Percentiles rank a stretch among this genome's conserved stretches.
Conservation (phyloP, 139 green algal species). For the Picochlorum sp. region DNA sequence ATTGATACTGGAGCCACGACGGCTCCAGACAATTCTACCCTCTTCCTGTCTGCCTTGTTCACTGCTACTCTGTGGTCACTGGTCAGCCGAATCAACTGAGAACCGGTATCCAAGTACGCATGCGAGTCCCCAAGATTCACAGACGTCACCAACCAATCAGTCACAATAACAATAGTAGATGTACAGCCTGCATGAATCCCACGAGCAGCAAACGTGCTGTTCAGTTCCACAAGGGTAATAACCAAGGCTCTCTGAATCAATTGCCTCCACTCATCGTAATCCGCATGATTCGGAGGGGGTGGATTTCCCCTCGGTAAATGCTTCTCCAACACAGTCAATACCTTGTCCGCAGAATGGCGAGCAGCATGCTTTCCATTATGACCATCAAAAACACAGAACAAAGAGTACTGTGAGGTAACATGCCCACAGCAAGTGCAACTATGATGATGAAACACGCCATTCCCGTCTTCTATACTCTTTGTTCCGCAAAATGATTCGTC, state of each 20-base stretch:
- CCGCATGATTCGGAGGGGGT: neutral
- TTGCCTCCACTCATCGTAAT: conserved; percentile 13
- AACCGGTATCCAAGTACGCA: conserved; percentile 63
- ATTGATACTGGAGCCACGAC: conserved; percentile 35
- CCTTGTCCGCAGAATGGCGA: conserved; percentile 9
- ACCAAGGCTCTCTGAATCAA: conserved; percentile 36
- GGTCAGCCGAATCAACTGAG: conserved; percentile 26
- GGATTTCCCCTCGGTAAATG: conserved; percentile 14
- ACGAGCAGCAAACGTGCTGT: conserved; percentile 29
- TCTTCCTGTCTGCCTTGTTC: conserved; percentile 32
- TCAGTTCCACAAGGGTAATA: conserved; percentile 23
- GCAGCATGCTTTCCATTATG: conserved; percentile 50
- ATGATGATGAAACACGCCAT: neutral
- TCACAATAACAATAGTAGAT: conserved; percentile 46
- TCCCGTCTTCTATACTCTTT: neutral
- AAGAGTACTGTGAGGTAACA: conserved; percentile 13
- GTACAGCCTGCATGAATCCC: conserved; percentile 41
- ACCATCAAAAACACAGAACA: conserved; percentile 54
- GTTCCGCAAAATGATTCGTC: neutral
- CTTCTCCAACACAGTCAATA: conserved; percentile 15
- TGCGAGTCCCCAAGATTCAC: conserved; percentile 82
- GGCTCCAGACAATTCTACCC: conserved; percentile 33
- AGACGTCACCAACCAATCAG: conserved; percentile 69
- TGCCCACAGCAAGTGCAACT: neutral
- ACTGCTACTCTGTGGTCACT: conserved; percentile 42